Evolutionary conservation across 164 flowering plant genomes (phyloP), one percentile per base, ranked within the genome.

Genomic region (Hamamelis virginiana): DNA sequence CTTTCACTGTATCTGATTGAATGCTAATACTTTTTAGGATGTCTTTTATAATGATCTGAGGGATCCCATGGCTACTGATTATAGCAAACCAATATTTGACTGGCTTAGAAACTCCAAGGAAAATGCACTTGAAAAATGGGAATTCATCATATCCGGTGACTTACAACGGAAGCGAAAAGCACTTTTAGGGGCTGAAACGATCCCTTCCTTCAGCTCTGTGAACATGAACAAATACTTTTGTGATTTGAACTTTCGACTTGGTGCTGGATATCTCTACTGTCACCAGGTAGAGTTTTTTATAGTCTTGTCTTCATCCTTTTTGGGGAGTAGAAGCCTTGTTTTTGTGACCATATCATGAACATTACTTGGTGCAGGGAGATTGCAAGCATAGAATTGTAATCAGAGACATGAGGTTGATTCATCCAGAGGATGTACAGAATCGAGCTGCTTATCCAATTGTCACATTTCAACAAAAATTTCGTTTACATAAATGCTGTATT

Each of bases 371-470:
- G 4, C 74, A 93, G 93, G 97, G 96, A 47, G 86, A 86, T 50
- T 91, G 95, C 83, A 85, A 81, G 77, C 97, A 95, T 68, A 64
- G 74, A 6, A 73, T 91, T n/a, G 92, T 95, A 38, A 73, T 95
- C 16, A 82, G 99, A 69, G 98, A 95, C 76, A 86, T 91, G 97
- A 86, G 97, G 79, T 62, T 92, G 74, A 72, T 92, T 69, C 97
- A 91, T 71, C 87, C 92, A 0, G 97, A 91, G 21, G 97, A 95
- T 64, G 80, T 80, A 12, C 86, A 87, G 8, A 90, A 85, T 79
- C 75, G 81, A 27, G 85, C 84, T 18, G 87, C 88, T 19, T 91
- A 92, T 78, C 98, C 97, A 18, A 67, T 89, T 11, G 70, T 77
- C 45, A 76, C 69, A 3, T 86, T 71, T 75, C 93, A 87, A 64